Conservation (phyloP, 192 early-diverging fungal species). For the Umbelopsis sp. region DNA sequence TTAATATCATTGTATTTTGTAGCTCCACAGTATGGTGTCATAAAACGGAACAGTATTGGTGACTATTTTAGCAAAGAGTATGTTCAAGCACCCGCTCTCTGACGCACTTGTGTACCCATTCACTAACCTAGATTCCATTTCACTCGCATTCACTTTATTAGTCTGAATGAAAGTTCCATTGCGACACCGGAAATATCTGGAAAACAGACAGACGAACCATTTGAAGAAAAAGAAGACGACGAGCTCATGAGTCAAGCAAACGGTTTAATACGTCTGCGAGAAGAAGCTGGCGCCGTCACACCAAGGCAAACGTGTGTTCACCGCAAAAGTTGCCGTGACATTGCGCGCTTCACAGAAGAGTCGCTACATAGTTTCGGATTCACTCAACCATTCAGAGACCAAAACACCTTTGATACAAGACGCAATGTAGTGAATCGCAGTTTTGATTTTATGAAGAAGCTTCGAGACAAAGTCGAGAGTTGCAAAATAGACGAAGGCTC, state of each 20-base stretch:
- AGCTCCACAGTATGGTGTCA: slow-evolving; percentile 15
- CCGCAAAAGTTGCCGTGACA: slow-evolving; percentile 12
- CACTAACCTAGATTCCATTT: no score
- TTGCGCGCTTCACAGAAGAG: slow-evolving; percentile 25
- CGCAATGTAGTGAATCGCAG: slow-evolving; percentile 16
- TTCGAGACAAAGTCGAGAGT: neutral
- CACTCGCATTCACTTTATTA: neutral
- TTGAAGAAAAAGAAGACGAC: slow-evolving; percentile 9
- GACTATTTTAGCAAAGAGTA: neutral
- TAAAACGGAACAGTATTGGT: neutral
- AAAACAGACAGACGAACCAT: neutral
- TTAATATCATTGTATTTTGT: neutral
- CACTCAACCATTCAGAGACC: slow-evolving; percentile 16
- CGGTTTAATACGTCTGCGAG: slow-evolving; percentile 2
- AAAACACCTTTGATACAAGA: slow-evolving; percentile 14
- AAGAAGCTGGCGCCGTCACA: neutral
- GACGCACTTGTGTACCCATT: no score
- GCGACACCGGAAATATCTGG: neutral
- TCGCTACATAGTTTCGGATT: slow-evolving; percentile 37
- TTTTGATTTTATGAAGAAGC: slow-evolving; percentile 32
- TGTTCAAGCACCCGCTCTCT: neutral
- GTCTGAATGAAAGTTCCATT: neutral
- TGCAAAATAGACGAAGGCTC: neutral
- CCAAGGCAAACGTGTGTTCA: neutral
- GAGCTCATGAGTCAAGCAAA: neutral